Conservation (phyloP, 2,329 filamentous ascomycete species). For the Uncinocarpus reesii region DNA sequence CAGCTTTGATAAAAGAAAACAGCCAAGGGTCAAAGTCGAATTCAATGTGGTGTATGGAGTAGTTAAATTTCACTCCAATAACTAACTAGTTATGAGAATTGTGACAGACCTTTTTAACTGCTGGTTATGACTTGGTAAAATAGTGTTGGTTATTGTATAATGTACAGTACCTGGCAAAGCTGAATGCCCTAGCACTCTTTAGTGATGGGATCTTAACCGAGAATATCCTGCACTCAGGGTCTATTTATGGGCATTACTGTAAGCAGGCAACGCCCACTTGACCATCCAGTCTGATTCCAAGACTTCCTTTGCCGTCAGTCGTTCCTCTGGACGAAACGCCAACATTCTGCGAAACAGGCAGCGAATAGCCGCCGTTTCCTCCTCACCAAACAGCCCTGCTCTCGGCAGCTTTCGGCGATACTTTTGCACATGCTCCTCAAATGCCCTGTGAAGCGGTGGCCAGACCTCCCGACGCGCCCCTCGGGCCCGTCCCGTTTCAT, state of each 20-base stretch:
- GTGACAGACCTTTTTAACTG: no score
- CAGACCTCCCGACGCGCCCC: constrained; percentile 14
- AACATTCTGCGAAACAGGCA: constrained; percentile 14
- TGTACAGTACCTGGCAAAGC: no score
- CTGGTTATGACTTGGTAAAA: no score
- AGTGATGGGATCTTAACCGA: no score
- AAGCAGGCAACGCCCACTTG: constrained; percentile 14
- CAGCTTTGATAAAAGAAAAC: no score
- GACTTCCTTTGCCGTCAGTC: constrained; percentile 12
- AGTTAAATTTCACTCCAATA: no score
- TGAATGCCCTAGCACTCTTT: no score
- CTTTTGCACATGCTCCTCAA: constrained; percentile 18
- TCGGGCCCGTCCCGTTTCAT: constrained; percentile 12
- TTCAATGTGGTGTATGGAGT: no score
- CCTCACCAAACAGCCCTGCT: constrained; percentile 11
- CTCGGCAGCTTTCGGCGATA: constrained; percentile 13
- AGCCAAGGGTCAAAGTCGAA: no score
- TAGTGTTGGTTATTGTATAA: no score
- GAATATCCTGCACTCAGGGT: no score
- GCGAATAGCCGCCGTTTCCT: constrained; percentile 10
- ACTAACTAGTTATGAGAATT: no score
- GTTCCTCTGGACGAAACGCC: constrained; percentile 10
- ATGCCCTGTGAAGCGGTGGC: constrained; percentile 17
- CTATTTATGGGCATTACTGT: neutral
- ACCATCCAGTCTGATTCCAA: constrained; percentile 16